Evolutionary conservation across 108 stramenopile genomes (phyloP), one percentile per base, ranked within the genome.

Genomic region (Cafeteria roenbergensis): DNA sequence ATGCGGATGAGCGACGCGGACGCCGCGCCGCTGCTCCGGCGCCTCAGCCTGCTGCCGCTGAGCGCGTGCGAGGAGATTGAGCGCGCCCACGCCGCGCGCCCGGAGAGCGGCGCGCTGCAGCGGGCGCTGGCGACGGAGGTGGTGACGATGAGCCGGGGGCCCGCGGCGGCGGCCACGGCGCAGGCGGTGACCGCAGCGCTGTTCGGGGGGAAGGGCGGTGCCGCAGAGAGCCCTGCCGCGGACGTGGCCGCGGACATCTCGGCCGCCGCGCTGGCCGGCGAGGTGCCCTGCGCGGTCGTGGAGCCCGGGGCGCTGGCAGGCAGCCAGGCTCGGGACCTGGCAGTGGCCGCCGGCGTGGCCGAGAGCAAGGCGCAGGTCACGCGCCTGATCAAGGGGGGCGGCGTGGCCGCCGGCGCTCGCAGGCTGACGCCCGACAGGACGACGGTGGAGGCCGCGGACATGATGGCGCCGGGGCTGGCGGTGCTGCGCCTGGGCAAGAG

Each of bases 121-220:
- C 73, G 87, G 67, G 75, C 92, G 17, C 83, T 98, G 65, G 96
- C 96, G 0, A 91, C 95, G 65, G 90, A 93, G 64, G 88, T 91
- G 4, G 93, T 92, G 34, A 80, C 83, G 1, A 64, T 95, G 76
- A 78, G 95, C 64, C 94, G 95, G 71, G 96, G 96, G 8, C 50
- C 76, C 29, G 88, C 86, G 1, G 88, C 90, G 64, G 64, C 95
- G 36, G 59, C 50, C 8, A 59, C 69, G 34, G 95, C 95, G 63
- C 89, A 92, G 63, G 81, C 89, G 50, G 93, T 93, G 0, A 76
- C 84, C 38, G 67, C 86, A 67, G 79, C 67, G 42, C 84, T 97
- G 74, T 94, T 94, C 66, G 72, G 67, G 38, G 68, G 75, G 12
- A 63, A 75, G 8, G 36, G 26, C 30, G 51, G 53, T 0, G 75